Conservation (phyloP, 805 yeast genomes). For the Kodamaea hsintzibuensis region DNA sequence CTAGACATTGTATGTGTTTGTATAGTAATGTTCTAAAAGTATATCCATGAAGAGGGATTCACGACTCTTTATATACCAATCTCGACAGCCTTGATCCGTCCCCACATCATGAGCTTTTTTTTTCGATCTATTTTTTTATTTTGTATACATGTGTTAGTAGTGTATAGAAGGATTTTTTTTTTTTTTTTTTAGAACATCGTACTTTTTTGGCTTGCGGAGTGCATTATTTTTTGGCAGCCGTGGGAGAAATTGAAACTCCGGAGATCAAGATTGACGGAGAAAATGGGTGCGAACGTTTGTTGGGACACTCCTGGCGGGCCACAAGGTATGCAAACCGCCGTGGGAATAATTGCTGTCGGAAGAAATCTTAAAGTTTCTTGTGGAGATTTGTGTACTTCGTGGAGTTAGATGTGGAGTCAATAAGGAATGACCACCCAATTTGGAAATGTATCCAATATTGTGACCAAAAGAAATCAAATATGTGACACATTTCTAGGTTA, state of each 20-base stretch:
- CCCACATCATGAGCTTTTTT: constrained; percentile 2
- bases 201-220: background rate
- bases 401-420: background rate
- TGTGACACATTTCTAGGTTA: background rate
- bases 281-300: background rate
- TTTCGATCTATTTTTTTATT: background rate
- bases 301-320: background rate
- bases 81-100: background rate
- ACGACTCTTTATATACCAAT: background rate
- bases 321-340: background rate
- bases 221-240: background rate
- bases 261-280: background rate
- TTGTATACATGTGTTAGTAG: background rate
- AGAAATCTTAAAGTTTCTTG: background rate
- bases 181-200: background rate
- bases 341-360: background rate
- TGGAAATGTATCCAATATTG: background rate
- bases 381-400: background rate
- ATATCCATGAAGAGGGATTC: background rate
- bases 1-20: background rate
- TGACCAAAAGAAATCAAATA: background rate
- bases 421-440: background rate
- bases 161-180: background rate
- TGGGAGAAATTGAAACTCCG: too few species aligned
- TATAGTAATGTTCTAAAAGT: background rate